Conservation (phyloP, 805 yeast species). For the Myxozyma neglecta region DNA sequence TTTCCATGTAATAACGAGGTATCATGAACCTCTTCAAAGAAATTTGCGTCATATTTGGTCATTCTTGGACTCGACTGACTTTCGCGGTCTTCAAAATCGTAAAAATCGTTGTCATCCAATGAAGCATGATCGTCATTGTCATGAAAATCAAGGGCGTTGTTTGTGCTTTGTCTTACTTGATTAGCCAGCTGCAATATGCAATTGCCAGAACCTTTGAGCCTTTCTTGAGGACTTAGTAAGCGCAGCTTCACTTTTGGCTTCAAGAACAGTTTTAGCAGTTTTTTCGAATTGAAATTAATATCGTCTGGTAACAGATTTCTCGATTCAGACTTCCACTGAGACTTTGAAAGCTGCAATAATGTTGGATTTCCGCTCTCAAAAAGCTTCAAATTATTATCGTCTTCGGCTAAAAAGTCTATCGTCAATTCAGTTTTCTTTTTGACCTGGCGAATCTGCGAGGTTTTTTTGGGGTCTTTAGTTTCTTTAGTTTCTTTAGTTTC, state of each 20-base stretch:
- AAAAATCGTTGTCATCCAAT: conserved; percentile 39
- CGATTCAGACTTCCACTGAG: conserved; percentile 45
- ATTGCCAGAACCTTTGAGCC: not conserved
- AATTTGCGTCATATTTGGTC: conserved; percentile 33
- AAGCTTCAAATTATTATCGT: conserved; percentile 44
- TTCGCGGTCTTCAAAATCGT: conserved; percentile 26
- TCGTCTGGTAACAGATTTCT: conserved; percentile 69
- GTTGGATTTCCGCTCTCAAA: conserved; percentile 46
- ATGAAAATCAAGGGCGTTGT: conserved; percentile 41
- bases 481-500: conserved; percentile 10
- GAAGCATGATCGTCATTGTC: not conserved
- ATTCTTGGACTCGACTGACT: conserved; percentile 6
- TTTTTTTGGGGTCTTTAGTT: conserved; percentile 8
- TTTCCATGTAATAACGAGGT: no score
- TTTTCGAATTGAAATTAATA: conserved; percentile 65
- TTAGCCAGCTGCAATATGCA: not conserved
- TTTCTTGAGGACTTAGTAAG: conserved; percentile 8
- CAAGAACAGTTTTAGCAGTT: conserved; percentile 64
- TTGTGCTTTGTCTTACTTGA: not conserved
- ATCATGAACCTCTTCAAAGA: conserved; percentile 41
- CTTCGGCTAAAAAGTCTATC: conserved; percentile 49
- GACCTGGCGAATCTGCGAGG: conserved; percentile 11
- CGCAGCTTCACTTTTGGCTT: conserved; percentile 51
- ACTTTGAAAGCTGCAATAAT: conserved; percentile 44
- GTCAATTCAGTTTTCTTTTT: conserved; percentile 41